phyloP scores from a whole-genome alignment of 805 yeast species.

The Saccharomycopsis sp. region DNA sequence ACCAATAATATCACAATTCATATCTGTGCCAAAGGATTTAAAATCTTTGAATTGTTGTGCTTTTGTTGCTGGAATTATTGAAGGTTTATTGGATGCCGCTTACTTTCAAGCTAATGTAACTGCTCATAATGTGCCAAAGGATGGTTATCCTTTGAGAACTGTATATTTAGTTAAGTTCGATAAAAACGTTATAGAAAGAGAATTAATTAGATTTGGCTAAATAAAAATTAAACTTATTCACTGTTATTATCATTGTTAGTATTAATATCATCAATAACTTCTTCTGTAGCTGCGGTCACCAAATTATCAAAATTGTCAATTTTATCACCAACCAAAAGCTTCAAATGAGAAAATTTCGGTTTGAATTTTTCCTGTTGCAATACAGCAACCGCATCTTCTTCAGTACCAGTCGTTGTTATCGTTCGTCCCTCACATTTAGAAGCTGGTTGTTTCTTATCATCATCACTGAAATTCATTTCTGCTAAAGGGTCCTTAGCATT shows the following conservation, averaged over 20 bases:
- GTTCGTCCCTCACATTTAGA: neutral
- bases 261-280: conserved; percentile 4
- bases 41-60: conserved; percentile 75
- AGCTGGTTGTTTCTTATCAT: neutral
- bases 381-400: neutral
- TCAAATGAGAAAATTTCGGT: conserved; percentile 16
- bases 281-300: conserved; percentile 14
- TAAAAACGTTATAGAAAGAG: conserved; percentile 47
- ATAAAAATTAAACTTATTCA: neutral
- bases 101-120: conserved; percentile 69
- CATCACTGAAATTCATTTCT: neutral
- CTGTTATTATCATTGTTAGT: neutral
- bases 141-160: conserved; percentile 54
- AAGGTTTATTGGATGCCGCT: conserved; percentile 70
- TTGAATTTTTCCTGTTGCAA: neutral
- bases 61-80: conserved; percentile 77
- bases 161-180: conserved; percentile 73
- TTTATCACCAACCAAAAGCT: conserved; percentile 13
- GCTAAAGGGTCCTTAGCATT: conserved; percentile 12
- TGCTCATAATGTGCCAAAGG: conserved; percentile 72
- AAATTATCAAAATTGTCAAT: conserved; percentile 14
- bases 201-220: conserved; percentile 36
- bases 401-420: neutral
- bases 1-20: conserved; percentile 65
- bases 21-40: conserved; percentile 74